Conservation (phyloP, 441 rosid genomes). For the Brassica balearica region DNA sequence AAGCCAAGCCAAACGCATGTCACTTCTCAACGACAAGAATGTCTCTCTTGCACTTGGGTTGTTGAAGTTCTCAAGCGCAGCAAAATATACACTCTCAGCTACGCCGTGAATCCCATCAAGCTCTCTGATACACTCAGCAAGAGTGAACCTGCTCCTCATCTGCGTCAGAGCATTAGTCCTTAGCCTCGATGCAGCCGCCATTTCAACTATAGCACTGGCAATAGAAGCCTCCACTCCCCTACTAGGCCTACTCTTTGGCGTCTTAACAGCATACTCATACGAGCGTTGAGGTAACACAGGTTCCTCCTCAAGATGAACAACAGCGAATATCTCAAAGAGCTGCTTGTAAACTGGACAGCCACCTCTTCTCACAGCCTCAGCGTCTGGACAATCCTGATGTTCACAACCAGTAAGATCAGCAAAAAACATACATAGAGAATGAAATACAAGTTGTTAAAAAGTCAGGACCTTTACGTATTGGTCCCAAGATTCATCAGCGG, state of each 20-base stretch:
- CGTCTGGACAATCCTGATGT: conserved; percentile 77
- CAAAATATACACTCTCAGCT: conserved; percentile 52
- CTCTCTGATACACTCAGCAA: conserved; percentile 60
- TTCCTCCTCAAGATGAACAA: conserved; percentile 26
- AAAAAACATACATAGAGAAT: conserved; percentile 5
- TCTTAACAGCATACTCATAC: conserved; percentile 26
- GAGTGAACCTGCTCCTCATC: conserved; percentile 45
- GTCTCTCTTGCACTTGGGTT: conserved; percentile 60
- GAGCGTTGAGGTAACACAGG: conserved; percentile 38
- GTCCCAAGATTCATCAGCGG: conserved; percentile 57
- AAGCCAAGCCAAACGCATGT: conserved; percentile 59
- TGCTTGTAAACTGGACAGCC: conserved; percentile 62
- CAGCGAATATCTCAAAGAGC: conserved; percentile 56
- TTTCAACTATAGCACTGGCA: conserved; percentile 60
- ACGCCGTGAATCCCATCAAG: conserved; percentile 49
- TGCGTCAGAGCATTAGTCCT: conserved; percentile 49
- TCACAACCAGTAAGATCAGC: conserved; percentile 16
- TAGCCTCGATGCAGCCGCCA: conserved; percentile 61
- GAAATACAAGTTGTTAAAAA: background rate
- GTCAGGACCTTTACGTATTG: conserved; percentile 49
- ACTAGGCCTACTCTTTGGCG: conserved; percentile 57
- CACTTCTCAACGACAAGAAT: conserved; percentile 55
- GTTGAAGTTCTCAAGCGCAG: conserved; percentile 61
- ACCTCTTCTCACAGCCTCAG: conserved; percentile 52
- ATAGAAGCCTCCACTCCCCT: conserved; percentile 62